Percentiles rank a stretch among this genome's conserved stretches.
Evolutionary conservation across 805 yeast genomes (phyloP).

Genomic region (Wickerhamia fluorescens): DNA sequence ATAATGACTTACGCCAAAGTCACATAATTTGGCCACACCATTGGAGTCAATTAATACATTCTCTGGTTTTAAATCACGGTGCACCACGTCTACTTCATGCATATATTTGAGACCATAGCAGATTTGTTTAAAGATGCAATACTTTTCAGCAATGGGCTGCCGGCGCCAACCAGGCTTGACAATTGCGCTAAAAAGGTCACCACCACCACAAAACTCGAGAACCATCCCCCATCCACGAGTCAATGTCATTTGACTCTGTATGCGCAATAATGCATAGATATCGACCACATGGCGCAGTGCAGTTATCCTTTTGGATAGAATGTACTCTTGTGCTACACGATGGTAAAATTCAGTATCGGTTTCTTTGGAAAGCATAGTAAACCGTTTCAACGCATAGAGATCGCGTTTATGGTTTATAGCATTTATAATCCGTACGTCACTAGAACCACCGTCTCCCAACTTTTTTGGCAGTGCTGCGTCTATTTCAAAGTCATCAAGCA

Average conservation of each 20-base stretch:
- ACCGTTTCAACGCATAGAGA: slow-evolving; percentile 59
- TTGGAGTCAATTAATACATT: slow-evolving; percentile 52
- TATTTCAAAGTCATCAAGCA: slow-evolving; percentile 50
- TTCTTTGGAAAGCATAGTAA: slow-evolving; percentile 54
- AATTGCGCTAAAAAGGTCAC: slow-evolving; percentile 55
- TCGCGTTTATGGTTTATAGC: slow-evolving; percentile 34
- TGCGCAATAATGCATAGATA: slow-evolving; percentile 47
- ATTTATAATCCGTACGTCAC: slow-evolving; percentile 47
- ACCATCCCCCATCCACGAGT: slow-evolving; percentile 74
- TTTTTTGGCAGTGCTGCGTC: slow-evolving; percentile 33
- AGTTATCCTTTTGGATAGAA: slow-evolving; percentile 48
- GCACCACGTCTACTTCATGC: slow-evolving; percentile 63
- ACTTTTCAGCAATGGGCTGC: slow-evolving; percentile 43
- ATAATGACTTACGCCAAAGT: slow-evolving; percentile 68
- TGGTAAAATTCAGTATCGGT: slow-evolving; percentile 56
- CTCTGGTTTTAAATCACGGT: slow-evolving; percentile 71
- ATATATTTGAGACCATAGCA: slow-evolving; percentile 53
- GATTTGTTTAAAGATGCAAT: slow-evolving; percentile 65
- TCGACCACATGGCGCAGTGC: slow-evolving; percentile 56
- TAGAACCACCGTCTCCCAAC: slow-evolving; percentile 69
- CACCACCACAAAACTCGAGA: slow-evolving; percentile 54
- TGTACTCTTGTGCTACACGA: slow-evolving; percentile 57
- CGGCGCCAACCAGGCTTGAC: slow-evolving; percentile 55
- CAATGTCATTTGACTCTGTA: slow-evolving; percentile 48
- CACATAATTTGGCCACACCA: slow-evolving; percentile 64